A percentile compares a stretch with the other conserved stretches of the same genome.
phyloP scores from a whole-genome alignment of 139 green algal species.

The Ettlia oleoabundans region DNA sequence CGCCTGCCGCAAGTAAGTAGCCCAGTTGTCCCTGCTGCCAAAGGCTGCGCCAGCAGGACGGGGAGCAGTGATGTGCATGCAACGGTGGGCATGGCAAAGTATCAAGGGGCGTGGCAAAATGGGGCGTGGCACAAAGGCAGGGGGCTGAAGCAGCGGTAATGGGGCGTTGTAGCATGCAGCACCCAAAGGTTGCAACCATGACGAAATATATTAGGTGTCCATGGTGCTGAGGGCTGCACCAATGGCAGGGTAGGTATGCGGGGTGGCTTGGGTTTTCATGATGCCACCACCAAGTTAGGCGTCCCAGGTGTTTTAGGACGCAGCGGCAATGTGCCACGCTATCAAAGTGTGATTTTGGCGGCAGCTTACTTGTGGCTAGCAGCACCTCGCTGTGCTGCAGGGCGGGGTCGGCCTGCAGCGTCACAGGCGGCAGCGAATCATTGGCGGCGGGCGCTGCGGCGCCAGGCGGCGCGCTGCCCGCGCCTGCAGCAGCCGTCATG shows the following conservation, averaged over 20 bases:
- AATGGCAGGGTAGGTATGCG: too few species aligned
- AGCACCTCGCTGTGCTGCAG: constrained; percentile 42
- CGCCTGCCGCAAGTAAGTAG: constrained; percentile 5
- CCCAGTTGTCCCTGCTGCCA: constrained; percentile 30
- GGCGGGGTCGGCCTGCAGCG: not conserved
- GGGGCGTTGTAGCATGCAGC: too few species aligned
- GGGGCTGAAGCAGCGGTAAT: too few species aligned
- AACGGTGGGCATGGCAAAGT: too few species aligned
- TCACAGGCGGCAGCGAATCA: not conserved
- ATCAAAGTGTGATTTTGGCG: not conserved
- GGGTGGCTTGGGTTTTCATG: not conserved
- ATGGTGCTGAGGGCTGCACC: too few species aligned
- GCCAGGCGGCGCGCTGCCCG: not conserved
- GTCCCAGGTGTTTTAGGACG: too few species aligned
- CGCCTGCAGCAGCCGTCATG: not conserved
- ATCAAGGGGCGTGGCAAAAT: too few species aligned
- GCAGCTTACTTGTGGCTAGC: constrained; percentile 37
- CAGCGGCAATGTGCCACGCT: too few species aligned
- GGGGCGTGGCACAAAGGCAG: too few species aligned
- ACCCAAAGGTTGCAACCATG: too few species aligned
- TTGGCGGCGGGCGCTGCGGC: not conserved
- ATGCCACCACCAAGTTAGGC: not conserved
- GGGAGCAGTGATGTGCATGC: not conserved
- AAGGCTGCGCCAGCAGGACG: constrained; percentile 19
- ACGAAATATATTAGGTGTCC: too few species aligned